These are phyloP conservation scores for Phytophthora tubulina DNA, from an alignment of 352 stramenopile genomes.

Conservation along the genomic window DNA sequence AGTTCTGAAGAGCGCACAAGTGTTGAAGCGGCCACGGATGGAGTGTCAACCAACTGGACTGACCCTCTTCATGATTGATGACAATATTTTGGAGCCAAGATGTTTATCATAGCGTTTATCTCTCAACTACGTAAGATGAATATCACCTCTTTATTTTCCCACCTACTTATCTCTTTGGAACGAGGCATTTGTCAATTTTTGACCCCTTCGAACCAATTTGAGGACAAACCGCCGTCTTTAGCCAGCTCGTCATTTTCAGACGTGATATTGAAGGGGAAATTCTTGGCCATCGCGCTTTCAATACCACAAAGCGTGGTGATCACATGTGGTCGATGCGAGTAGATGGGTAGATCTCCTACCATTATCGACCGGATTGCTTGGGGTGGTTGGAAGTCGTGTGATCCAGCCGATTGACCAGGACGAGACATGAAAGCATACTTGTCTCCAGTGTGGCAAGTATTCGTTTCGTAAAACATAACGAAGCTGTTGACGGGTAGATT, in stretches of 20 bases:
- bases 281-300: not conserved
- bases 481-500: not conserved
- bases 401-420: not conserved
- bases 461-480: constrained; percentile 6
- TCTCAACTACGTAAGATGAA: too few species aligned
- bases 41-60: too few species aligned
- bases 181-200: not conserved
- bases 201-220: not conserved
- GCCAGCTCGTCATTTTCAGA: too few species aligned
- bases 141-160: too few species aligned
- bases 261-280: too few species aligned
- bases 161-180: too few species aligned
- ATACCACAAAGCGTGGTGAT: not conserved
- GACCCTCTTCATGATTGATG: too few species aligned
- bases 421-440: not conserved
- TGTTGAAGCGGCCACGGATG: too few species aligned
- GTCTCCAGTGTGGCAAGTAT: not conserved
- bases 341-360: not conserved
- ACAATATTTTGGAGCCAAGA: too few species aligned
- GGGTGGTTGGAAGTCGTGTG: not conserved
- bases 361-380: constrained; percentile 4
- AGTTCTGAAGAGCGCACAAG: too few species aligned
- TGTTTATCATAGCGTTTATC: too few species aligned
- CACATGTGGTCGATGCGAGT: not conserved
- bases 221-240: not conserved